phyloP scores from a whole-genome alignment of 495 filamentous ascomycete species.

The Chaetomium cochliodes region DNA sequence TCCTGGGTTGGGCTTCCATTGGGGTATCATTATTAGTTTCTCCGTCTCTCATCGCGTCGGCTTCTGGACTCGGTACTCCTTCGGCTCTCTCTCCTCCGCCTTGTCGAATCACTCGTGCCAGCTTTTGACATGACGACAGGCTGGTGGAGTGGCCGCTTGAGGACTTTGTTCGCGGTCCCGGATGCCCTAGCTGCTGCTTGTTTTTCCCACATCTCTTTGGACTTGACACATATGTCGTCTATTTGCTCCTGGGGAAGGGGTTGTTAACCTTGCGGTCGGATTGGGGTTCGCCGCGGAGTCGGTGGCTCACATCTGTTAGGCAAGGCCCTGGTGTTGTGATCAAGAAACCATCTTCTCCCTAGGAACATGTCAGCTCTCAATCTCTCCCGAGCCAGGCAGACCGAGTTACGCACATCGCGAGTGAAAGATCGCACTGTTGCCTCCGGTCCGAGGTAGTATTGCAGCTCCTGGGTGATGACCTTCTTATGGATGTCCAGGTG shows the following conservation, averaged over 20 bases:
- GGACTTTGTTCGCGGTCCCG: constrained; percentile 46
- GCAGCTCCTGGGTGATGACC: constrained; percentile 56
- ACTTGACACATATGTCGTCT: constrained; percentile 57
- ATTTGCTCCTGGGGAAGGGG: constrained; percentile 51
- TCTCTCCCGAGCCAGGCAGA: constrained; percentile 21
- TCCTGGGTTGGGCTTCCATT: not conserved
- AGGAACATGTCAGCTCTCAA: constrained; percentile 32
- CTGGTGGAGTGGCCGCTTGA: constrained; percentile 56
- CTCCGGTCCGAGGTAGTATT: constrained; percentile 55
- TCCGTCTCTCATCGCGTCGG: constrained; percentile 32
- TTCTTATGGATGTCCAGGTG: constrained; percentile 57
- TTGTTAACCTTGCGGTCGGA: constrained; percentile 33
- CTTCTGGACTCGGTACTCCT: constrained; percentile 30
- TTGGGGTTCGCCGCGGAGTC: constrained; percentile 2
- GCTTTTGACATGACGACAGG: constrained; percentile 51
- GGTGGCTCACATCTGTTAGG: constrained; percentile 53
- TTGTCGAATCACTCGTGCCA: constrained; percentile 35
- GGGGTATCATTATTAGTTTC: constrained; percentile 24
- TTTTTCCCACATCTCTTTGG: constrained; percentile 55
- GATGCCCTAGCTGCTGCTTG: constrained; percentile 54
- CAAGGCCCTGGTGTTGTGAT: constrained; percentile 56
- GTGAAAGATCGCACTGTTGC: constrained; percentile 55
- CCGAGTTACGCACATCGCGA: constrained; percentile 43
- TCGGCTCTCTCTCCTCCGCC: constrained; percentile 33
- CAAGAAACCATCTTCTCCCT: constrained; percentile 58